phyloP scores from a whole-genome alignment of 345 rosid genomes.

The Raphanus raphanistrum region DNA sequence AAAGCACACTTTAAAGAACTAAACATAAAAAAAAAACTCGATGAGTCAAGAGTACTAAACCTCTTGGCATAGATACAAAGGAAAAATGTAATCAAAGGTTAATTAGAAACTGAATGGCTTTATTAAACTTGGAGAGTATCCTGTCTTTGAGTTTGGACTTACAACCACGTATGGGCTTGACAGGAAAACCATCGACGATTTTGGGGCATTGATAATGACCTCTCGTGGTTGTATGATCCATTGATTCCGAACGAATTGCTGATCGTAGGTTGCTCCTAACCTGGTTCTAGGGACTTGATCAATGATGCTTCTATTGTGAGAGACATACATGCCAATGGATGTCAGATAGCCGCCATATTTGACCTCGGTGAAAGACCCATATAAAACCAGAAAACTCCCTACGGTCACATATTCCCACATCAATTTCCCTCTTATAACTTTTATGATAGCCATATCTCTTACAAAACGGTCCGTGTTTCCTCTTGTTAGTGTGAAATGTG shows the following conservation, averaged over 20 bases:
- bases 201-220: background rate
- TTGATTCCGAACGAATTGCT: background rate
- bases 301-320: background rate
- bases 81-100: background rate
- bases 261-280: background rate
- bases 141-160: constrained; percentile 6
- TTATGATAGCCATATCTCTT: background rate
- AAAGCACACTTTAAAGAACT: background rate
- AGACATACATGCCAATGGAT: constrained; percentile 3
- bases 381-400: constrained; percentile 27
- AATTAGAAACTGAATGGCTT: background rate
- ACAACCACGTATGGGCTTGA: background rate
- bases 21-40: background rate
- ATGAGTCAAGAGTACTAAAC: background rate
- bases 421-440: background rate
- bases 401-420: background rate
- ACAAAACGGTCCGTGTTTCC: constrained; percentile 12
- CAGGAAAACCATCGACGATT: constrained; percentile 9
- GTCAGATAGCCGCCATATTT: background rate
- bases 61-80: background rate
- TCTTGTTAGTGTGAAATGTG: constrained; percentile 13
- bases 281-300: background rate
- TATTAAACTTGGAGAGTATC: constrained; percentile 1
- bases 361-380: background rate
- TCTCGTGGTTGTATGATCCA: background rate